phyloP scores from a whole-genome alignment of 116 monocot species.

The Dioscorea cayenensis region DNA sequence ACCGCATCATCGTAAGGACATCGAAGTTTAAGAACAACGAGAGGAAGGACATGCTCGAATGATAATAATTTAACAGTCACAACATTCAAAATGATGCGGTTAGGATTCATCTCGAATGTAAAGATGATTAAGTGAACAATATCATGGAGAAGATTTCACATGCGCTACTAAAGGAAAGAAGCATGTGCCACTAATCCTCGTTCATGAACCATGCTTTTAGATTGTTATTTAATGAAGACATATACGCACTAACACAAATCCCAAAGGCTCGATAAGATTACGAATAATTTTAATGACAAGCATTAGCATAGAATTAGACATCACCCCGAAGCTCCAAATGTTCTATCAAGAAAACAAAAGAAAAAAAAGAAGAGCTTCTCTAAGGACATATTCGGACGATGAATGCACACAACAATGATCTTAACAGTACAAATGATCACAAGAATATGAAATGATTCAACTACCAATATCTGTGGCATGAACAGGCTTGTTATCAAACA shows the following conservation, averaged over 20 bases:
- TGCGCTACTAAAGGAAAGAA: slow-evolving; percentile 24
- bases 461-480: not conserved
- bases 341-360: not conserved
- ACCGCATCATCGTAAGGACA: not conserved
- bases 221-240: not conserved
- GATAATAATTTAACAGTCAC: not conserved
- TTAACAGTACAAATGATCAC: not conserved
- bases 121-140: slow-evolving; percentile 37
- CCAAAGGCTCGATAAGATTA: not conserved
- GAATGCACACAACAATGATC: not conserved
- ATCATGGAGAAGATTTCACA: slow-evolving; percentile 30
- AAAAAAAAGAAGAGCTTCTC: not conserved
- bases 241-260: not conserved
- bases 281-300: not conserved
- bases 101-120: slow-evolving; percentile 21
- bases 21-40: not conserved
- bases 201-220: not conserved
- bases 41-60: not conserved
- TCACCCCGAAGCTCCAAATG: not conserved
- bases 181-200: slow-evolving; percentile 30
- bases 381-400: too few relatives aligned
- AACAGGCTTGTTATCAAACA: not conserved
- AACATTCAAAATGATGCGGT: not conserved
- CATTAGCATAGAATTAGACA: not conserved
- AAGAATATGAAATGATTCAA: not conserved